Conservation (phyloP, 352 stramenopile species). For the Blastocystis sp. region DNA sequence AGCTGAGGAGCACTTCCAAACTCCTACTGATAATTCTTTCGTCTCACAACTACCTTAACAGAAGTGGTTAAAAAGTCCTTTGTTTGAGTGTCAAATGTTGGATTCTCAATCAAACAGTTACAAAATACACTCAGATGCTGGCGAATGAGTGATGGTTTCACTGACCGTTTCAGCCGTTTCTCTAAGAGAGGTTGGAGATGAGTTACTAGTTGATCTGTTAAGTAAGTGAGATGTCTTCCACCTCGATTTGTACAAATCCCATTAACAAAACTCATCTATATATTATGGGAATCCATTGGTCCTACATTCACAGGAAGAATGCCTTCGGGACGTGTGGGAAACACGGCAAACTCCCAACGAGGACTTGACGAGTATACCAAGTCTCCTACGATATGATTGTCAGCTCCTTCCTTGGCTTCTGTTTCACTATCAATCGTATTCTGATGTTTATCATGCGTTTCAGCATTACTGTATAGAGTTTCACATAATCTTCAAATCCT, state of each 20-base stretch:
- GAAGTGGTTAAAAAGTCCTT: constrained; percentile 96
- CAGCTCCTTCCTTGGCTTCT: constrained; percentile 55
- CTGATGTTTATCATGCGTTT: neutral
- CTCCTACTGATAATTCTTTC: neutral
- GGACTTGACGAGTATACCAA: constrained; percentile 86
- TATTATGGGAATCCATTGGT: neutral
- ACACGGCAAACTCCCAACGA: constrained; percentile 91
- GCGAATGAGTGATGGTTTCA: constrained; percentile 91
- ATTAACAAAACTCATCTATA: constrained; percentile 98
- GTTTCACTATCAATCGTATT: neutral
- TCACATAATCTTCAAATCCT: constrained; percentile 88
- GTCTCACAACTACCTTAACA: constrained; percentile 73
- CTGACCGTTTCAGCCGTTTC: constrained; percentile 89
- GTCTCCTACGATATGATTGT: constrained; percentile 74
- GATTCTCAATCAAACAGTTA: constrained; percentile 96
- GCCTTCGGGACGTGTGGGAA: constrained; percentile 81
- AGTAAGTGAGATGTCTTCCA: constrained; percentile 84
- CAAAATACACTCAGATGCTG: constrained; percentile 96
- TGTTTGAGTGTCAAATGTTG: constrained; percentile 98
- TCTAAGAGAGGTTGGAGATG: constrained; percentile 76
- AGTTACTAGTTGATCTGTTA: constrained; percentile 71
- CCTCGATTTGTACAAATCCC: constrained; percentile 93
- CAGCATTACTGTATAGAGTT: constrained; percentile 79
- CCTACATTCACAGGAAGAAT: constrained; percentile 15
- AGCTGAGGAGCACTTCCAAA: constrained; percentile 83